phyloP scores from a whole-genome alignment of 345 rosid genomes.

The Euclidium syriacum region DNA sequence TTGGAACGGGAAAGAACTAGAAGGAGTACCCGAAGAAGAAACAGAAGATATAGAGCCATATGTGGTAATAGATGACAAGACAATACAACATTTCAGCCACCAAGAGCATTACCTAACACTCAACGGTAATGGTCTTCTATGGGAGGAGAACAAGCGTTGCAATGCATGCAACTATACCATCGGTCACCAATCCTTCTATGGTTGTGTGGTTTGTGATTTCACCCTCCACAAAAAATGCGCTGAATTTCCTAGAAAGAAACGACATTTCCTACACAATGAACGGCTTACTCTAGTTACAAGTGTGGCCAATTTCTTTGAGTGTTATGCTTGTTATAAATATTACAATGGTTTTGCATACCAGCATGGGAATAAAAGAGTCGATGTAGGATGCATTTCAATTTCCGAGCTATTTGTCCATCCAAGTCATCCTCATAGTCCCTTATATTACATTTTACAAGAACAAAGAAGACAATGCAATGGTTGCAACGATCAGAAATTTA shows the following conservation, averaged over 20 bases:
- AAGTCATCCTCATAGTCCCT: background rate
- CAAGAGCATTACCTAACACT: background rate
- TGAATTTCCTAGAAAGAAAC: too few species aligned
- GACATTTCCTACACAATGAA: too few species aligned
- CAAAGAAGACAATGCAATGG: too few species aligned
- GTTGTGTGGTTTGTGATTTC: background rate
- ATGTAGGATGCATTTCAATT: background rate
- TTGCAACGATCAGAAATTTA: too few species aligned
- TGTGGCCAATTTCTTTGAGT: too few species aligned
- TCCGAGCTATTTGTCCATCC: too few species aligned
- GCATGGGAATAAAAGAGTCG: background rate
- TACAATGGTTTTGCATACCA: background rate
- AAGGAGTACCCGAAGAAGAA: background rate
- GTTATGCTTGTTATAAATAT: background rate
- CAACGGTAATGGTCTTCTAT: too few species aligned
- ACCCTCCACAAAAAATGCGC: too few species aligned
- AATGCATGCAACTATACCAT: too few species aligned
- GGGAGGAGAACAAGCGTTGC: too few species aligned
- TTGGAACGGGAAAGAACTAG: background rate
- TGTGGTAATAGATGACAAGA: background rate
- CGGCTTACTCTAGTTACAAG: too few species aligned
- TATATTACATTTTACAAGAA: background rate
- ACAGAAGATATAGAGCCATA: background rate
- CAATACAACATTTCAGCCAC: background rate
- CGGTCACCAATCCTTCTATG: background rate